Evolutionary conservation across 2,329 filamentous ascomycete species (phyloP), one percentile per base, ranked within the genome.

Genomic region (Lecanicillium sp.): DNA sequence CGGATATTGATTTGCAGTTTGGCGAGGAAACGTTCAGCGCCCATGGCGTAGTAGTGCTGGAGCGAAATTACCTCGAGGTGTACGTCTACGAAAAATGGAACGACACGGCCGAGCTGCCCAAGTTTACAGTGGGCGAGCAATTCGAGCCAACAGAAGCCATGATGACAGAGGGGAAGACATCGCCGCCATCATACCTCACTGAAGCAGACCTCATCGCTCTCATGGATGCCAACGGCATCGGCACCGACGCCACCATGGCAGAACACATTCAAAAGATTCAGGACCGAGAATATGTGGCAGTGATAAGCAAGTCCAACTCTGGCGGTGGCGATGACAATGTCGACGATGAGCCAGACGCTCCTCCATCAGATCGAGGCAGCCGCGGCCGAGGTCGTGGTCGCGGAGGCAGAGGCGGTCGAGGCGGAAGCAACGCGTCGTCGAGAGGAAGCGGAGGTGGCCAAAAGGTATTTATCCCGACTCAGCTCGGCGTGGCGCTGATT

Each of bases 181-280:
- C 74, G 1, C 71, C 89, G 11, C 92, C 92, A 1, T 77, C 74
- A 17, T 96, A 94, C 56, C 71, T 98, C 20, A 97, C 92, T 0
- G 92, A 98, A 57, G 89, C 92, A 1, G 92, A 98, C 57, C 71
- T 98, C 18, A 95, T 98, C 55, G 84, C 84, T 3, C 74, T 98
- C 10, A 98, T 98, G 92, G 92, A 98, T 64, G 89, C 87, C 32
- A 98, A 98, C 56, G 92, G 92, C 3, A 98, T 98, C 47, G 92
- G 92, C 11, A 98, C 92, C 9, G 92, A 98, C 64, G 92, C 92
- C 6, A 98, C 92, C 1, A 98, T 98, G 92, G 92, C 92, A 0
- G 92, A 98, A 53, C 92, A 98, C 56, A 98, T 98, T 53, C 80
- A 86, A 43, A 98, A 90, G 61, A 94, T 98, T 51, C 88, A 97